Conservation (phyloP, 192 early-diverging fungal genomes). For the Dispira simplex region DNA sequence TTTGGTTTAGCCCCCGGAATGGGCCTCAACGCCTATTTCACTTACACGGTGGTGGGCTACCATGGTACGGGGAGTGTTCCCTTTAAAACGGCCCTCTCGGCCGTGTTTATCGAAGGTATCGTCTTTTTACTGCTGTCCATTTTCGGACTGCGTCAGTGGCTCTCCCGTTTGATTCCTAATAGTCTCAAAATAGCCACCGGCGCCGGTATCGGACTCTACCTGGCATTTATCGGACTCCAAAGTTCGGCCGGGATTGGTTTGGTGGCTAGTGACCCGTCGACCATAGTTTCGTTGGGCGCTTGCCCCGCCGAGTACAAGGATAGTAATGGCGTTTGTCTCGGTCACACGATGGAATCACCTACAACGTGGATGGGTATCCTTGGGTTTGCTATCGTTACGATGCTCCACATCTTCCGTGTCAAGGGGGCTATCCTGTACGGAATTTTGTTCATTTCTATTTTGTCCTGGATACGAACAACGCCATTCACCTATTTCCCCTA, state of each 20-base stretch:
- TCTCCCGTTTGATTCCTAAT: slow-evolving; percentile 54
- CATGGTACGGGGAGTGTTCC: slow-evolving; percentile 62
- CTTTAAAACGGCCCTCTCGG: slow-evolving; percentile 48
- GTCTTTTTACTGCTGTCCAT: slow-evolving; percentile 62
- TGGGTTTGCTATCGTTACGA: slow-evolving; percentile 52
- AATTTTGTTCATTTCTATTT: slow-evolving; percentile 48
- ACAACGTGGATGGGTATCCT: slow-evolving; percentile 56
- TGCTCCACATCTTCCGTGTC: slow-evolving; percentile 43
- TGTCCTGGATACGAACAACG: slow-evolving; percentile 56
- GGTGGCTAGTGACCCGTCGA: slow-evolving; percentile 39
- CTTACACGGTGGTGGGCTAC: slow-evolving; percentile 70
- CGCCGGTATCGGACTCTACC: slow-evolving; percentile 62
- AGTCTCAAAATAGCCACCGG: slow-evolving; percentile 58
- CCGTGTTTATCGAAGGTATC: slow-evolving; percentile 69
- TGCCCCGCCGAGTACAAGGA: slow-evolving; percentile 40
- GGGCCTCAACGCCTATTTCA: slow-evolving; percentile 73
- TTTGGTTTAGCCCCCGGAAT: slow-evolving; percentile 70
- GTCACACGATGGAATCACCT: slow-evolving; percentile 41
- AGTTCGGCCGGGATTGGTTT: slow-evolving; percentile 69
- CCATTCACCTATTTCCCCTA: slow-evolving; percentile 63
- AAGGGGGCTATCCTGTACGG: slow-evolving; percentile 57
- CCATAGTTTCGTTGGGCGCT: slow-evolving; percentile 54
- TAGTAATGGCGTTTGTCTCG: slow-evolving; percentile 36
- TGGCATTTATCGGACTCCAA: slow-evolving; percentile 66
- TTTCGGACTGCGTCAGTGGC: slow-evolving; percentile 64